Evolutionary conservation across 2,329 filamentous ascomycete species (phyloP), one percentile per base, ranked within the genome.

Genomic region (Curvularia lunata): DNA sequence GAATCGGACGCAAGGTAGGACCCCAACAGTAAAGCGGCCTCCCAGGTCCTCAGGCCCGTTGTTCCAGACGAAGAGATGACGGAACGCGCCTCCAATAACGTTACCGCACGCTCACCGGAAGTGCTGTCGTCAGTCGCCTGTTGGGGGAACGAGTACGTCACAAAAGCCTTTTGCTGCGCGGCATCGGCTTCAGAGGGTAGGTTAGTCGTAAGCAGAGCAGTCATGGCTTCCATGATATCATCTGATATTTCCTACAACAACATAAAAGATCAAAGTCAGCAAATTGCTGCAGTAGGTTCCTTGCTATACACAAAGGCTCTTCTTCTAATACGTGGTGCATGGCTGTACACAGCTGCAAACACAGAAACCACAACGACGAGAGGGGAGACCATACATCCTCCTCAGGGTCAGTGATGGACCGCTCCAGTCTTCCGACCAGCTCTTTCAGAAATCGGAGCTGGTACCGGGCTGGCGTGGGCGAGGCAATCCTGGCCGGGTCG

Each of bases 21-120:
- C 1, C 88, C 89, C 0, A 94, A 81, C 65, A 92, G 88, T 8
- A 94, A 78, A 1, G 89, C 87, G 1, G 91, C 91, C 73, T 94
- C 91, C 91, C 91, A 95, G 0, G 91, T 94, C 32, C 91, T 84
- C 23, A 91, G 82, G 1, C 91, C 91, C 0, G 91, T 94, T 0
- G 89, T 92, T 1, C 90, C 89, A 0, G 83, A 83, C 2, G 87
- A 88, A 1, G 89, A 86, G 47, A 94, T 85, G 27, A 93, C 82
- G 28, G 84, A 83, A 2, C 86, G 85, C 30, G 87, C 87, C 76
- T 93, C 91, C 13, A 90, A 82, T 1, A 92, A 79, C 1, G 86
- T 89, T 55, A 92, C 83, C 27, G 74, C 70, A 40, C 60, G 58
- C 37, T 73, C 71, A 41, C 61, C 54, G 52, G 59, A 54, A 58